These are phyloP conservation scores for Betula pendula DNA, from an alignment of 306 rosid genomes.

Conservation along the genomic window DNA sequence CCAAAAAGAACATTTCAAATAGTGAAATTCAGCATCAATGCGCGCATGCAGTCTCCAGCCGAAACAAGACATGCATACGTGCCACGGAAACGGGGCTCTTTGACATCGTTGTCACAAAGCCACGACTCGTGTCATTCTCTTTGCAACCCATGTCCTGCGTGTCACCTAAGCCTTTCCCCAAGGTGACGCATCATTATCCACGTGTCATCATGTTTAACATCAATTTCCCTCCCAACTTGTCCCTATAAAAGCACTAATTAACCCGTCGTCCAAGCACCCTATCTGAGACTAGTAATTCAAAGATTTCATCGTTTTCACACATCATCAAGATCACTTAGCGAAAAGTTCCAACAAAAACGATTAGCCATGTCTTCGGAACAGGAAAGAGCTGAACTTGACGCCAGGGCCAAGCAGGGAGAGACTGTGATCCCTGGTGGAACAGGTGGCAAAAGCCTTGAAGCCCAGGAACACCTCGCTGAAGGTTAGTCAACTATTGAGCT, in stretches of 20 bases:
- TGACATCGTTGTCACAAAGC: background rate
- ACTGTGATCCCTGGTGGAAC: slow-evolving; percentile 38
- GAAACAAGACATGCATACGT: slow-evolving; percentile 5
- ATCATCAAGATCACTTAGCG: background rate
- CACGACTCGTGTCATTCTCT: slow-evolving; percentile 12
- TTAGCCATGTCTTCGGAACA: slow-evolving; percentile 29
- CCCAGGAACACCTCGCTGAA: slow-evolving; percentile 41
- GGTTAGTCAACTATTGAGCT: background rate
- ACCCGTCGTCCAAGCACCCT: background rate
- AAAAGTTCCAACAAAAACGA: background rate
- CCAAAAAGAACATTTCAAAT: background rate
- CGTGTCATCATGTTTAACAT: slow-evolving; percentile 3
- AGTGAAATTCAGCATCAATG: background rate
- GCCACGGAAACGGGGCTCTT: background rate
- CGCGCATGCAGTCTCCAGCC: background rate
- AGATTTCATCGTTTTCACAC: background rate
- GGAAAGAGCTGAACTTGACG: slow-evolving; percentile 24
- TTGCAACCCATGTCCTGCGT: too few species aligned
- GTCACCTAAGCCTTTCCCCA: background rate
- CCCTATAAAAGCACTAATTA: background rate
- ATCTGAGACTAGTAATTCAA: background rate
- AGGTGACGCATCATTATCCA: slow-evolving; percentile 10
- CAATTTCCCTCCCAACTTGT: background rate
- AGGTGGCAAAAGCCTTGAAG: slow-evolving; percentile 41
- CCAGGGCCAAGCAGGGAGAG: slow-evolving; percentile 33